phyloP scores from a whole-genome alignment of 345 rosid genomes.

The Eucalyptus erythrocorys region DNA sequence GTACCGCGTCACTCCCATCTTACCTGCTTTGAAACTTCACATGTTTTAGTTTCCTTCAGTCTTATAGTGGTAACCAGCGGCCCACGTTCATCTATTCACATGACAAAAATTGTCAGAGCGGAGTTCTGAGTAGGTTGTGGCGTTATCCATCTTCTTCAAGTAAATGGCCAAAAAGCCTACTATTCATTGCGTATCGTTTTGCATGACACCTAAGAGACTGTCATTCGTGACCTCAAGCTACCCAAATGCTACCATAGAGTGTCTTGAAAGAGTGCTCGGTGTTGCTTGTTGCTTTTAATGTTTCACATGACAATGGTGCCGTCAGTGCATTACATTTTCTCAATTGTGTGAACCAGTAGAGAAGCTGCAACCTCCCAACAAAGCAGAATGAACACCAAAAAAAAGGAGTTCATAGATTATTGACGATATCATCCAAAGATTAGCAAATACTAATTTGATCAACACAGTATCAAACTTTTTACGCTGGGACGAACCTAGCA shows the following conservation, averaged over 20 bases:
- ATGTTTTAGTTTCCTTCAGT: neutral
- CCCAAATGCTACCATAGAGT: neutral
- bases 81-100: neutral
- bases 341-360: neutral
- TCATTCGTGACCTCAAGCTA: neutral
- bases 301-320: neutral
- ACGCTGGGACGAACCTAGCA: neutral
- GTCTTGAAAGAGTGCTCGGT: neutral
- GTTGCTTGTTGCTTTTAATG: neutral
- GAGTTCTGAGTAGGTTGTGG: neutral
- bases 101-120: neutral
- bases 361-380: neutral
- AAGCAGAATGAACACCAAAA: neutral
- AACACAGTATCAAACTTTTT: neutral
- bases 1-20: neutral
- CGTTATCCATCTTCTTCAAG: neutral
- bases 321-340: neutral
- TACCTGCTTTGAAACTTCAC: neutral
- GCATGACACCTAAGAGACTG: neutral
- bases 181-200: neutral
- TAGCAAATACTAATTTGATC: neutral
- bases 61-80: neutral
- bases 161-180: neutral
- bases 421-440: neutral
- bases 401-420: neutral